Conservation (phyloP, 352 stramenopile species). For the Phytopythium mirpurense region DNA sequence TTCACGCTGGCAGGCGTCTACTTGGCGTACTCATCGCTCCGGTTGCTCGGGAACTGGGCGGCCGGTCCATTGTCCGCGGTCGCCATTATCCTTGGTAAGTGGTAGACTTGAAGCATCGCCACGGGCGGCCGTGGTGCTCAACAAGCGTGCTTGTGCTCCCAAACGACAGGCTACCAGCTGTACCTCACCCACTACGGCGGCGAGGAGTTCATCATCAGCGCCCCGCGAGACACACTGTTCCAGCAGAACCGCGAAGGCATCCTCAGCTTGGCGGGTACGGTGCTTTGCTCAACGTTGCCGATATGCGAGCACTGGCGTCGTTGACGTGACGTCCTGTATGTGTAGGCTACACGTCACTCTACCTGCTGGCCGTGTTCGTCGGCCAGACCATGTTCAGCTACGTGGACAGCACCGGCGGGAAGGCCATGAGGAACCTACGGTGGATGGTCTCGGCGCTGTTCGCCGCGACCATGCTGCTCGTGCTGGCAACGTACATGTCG, state of each 20-base stretch:
- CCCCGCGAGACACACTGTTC: conserved; percentile 74
- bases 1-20: conserved; percentile 92
- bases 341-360: conserved; percentile 90
- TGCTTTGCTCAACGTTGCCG: too few species aligned
- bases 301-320: too few species aligned
- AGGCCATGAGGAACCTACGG: conserved; percentile 55
- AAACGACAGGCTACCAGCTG: conserved; percentile 70
- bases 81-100: conserved; percentile 34
- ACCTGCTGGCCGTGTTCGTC: conserved; percentile 67
- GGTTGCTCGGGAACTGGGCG: conserved; percentile 38
- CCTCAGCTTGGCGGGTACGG: conserved; percentile 78
- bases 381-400: conserved; percentile 65
- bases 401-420: conserved; percentile 51
- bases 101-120: too few species aligned
- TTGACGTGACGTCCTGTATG: neutral
- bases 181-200: conserved; percentile 66
- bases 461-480: conserved; percentile 31
- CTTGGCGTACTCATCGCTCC: conserved; percentile 57
- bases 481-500: conserved; percentile 52
- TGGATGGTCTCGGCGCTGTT: conserved; percentile 49
- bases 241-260: conserved; percentile 95
- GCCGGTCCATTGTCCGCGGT: conserved; percentile 36
- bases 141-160: too few species aligned
- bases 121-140: too few species aligned
- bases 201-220: conserved; percentile 75